Percentiles rank a stretch among this genome's conserved stretches.
Evolutionary conservation across 2,329 filamentous ascomycete species (phyloP).

Genomic region (Monosporascus sp.): DNA sequence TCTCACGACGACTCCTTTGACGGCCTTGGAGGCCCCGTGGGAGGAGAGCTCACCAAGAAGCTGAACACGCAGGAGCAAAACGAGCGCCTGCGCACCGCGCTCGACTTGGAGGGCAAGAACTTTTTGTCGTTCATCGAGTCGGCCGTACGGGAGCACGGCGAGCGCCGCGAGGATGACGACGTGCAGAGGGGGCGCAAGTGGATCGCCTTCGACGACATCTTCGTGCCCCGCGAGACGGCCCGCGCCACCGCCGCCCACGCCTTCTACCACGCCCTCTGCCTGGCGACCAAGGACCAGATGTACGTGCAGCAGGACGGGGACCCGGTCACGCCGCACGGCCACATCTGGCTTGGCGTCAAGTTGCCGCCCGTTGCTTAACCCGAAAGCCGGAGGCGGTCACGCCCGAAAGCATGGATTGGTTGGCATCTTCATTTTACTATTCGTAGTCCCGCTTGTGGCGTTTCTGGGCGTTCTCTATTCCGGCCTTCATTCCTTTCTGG

Average conservation of each 20-base stretch:
- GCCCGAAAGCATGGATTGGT: no score
- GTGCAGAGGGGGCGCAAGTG: conserved; percentile 32
- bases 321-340: conserved; percentile 38
- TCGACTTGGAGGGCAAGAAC: conserved; percentile 42
- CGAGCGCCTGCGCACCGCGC: conserved; percentile 18
- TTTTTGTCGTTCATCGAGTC: conserved; percentile 42
- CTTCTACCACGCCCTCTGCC: conserved; percentile 67
- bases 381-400: no score
- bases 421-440: not conserved
- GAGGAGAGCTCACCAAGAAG: not conserved
- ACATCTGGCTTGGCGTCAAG: conserved; percentile 40
- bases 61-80: conserved; percentile 5
- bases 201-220: conserved; percentile 65
- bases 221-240: conserved; percentile 51
- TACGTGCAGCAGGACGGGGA: conserved; percentile 54
- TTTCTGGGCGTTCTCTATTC: no score
- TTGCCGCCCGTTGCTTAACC: conserved; percentile 2
- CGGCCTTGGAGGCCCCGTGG: conserved; percentile 12
- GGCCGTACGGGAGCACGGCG: conserved; percentile 25
- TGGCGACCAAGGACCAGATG: conserved; percentile 63
- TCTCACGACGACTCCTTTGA: conserved; percentile 30
- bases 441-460: not conserved
- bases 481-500: no score
- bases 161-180: conserved; percentile 26
- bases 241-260: conserved; percentile 67